Conservation (phyloP, 352 stramenopile species). For the Phytophthora megakarya region DNA sequence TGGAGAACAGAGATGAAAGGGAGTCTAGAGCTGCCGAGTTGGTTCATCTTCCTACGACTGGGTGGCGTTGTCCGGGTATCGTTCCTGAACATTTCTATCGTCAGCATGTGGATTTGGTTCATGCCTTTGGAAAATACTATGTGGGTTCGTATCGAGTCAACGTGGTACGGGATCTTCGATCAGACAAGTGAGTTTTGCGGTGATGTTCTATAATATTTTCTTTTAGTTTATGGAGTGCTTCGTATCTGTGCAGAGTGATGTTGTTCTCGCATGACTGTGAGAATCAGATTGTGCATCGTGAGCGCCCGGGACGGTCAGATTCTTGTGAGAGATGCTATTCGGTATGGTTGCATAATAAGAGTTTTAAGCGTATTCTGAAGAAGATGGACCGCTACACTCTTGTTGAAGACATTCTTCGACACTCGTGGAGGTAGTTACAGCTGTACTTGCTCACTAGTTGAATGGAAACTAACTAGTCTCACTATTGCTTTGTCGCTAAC, state of each 20-base stretch:
- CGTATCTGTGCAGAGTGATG: constrained; percentile 50
- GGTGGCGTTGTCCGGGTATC: constrained; percentile 66
- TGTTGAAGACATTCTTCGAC: constrained; percentile 61
- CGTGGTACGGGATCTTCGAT: constrained; percentile 65
- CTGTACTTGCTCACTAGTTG: background rate
- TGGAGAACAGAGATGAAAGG: background rate
- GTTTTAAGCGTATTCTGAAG: constrained; percentile 70
- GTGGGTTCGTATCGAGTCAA: constrained; percentile 67
- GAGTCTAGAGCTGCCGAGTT: constrained; percentile 4
- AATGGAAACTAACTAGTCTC: background rate
- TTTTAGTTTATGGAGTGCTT: constrained; percentile 1
- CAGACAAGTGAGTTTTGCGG: constrained; percentile 50
- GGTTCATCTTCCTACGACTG: constrained; percentile 54
- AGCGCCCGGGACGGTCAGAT: constrained; percentile 48
- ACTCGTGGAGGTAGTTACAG: constrained; percentile 55
- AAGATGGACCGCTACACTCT: constrained; percentile 71
- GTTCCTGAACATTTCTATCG: constrained; percentile 62
- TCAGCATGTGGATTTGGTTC: constrained; percentile 51
- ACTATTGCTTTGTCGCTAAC: background rate
- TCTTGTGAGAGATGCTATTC: constrained; percentile 60
- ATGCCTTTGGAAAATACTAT: constrained; percentile 74
- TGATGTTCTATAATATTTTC: background rate
- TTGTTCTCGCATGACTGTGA: constrained; percentile 74
- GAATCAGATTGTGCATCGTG: constrained; percentile 56
- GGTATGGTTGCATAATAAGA: constrained; percentile 67